A percentile compares a stretch with the other conserved stretches of the same genome.
Evolutionary conservation across 2,329 filamentous ascomycete genomes (phyloP).

Genomic region (Penicillium rolfsii): DNA sequence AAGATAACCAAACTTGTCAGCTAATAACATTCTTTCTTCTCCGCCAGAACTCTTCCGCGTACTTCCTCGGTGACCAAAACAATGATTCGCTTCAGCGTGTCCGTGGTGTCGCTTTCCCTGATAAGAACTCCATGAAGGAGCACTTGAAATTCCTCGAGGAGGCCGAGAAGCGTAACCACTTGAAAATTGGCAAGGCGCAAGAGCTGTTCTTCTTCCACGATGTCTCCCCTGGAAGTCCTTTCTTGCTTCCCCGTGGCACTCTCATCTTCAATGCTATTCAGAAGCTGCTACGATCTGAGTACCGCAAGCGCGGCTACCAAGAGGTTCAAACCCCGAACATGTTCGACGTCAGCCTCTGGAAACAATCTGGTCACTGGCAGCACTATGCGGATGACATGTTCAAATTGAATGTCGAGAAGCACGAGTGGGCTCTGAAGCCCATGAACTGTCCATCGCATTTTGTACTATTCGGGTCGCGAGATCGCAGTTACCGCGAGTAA

Average conservation of each 20-base stretch:
- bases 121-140: slow-evolving; percentile 92
- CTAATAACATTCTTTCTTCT: background rate
- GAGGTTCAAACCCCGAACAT: slow-evolving; percentile 97
- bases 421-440: slow-evolving; percentile 82
- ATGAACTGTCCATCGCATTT: slow-evolving; percentile 99
- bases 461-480: slow-evolving; percentile 76
- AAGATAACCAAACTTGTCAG: background rate
- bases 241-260: slow-evolving; percentile 90
- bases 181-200: slow-evolving; percentile 91
- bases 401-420: slow-evolving; percentile 79
- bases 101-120: slow-evolving; percentile 94
- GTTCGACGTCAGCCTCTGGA: slow-evolving; percentile 92
- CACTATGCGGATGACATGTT: slow-evolving; percentile 97
- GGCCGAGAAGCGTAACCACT: slow-evolving; percentile 95
- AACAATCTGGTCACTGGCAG: slow-evolving; percentile 91
- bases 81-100: slow-evolving; percentile 97
- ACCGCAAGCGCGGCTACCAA: slow-evolving; percentile 90
- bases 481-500: slow-evolving; percentile 78
- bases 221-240: slow-evolving; percentile 86
- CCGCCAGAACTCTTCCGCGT: slow-evolving; percentile 69
- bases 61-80: slow-evolving; percentile 90
- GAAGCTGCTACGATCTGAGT: slow-evolving; percentile 79
- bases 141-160: slow-evolving; percentile 96
- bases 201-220: slow-evolving; percentile 98
- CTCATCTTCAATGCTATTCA: slow-evolving; percentile 91